These are phyloP conservation scores for Zygnema circumcarinatum DNA, from an alignment of 139 green algal genomes.

Conservation along the genomic window DNA sequence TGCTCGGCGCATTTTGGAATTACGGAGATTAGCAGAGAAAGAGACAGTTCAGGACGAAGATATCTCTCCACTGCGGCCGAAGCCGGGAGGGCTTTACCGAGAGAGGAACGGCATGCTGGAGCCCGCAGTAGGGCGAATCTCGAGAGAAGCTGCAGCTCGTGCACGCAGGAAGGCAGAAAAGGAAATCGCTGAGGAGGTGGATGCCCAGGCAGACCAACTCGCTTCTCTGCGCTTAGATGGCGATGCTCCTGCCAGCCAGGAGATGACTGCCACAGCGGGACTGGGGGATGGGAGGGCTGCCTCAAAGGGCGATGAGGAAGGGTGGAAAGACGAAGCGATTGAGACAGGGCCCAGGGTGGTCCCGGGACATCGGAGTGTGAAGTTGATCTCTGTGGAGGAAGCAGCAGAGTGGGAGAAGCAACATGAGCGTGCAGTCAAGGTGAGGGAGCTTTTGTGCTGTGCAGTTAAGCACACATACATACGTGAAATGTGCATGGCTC, in stretches of 20 bases:
- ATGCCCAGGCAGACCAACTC: not conserved
- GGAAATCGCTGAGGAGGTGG: not conserved
- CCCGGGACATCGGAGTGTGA: not conserved
- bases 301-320: not conserved
- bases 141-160: not conserved
- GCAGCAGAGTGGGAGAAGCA: not conserved
- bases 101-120: not conserved
- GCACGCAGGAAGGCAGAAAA: not conserved
- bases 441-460: not conserved
- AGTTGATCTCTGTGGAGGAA: not conserved
- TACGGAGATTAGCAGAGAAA: not conserved
- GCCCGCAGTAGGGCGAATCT: not conserved
- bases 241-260: no score
- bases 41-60: not conserved
- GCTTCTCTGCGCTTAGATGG: no score
- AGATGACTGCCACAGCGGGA: no score
- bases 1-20: not conserved
- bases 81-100: not conserved
- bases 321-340: not conserved
- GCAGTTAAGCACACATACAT: no score
- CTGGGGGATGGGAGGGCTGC: no score
- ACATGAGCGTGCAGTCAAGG: not conserved
- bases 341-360: no score
- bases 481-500: no score
- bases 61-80: not conserved